A percentile compares a stretch with the other conserved stretches of the same genome.
Evolutionary conservation across 2,329 filamentous ascomycete genomes (phyloP).

Genomic region (Sclerotinia nivalis): DNA sequence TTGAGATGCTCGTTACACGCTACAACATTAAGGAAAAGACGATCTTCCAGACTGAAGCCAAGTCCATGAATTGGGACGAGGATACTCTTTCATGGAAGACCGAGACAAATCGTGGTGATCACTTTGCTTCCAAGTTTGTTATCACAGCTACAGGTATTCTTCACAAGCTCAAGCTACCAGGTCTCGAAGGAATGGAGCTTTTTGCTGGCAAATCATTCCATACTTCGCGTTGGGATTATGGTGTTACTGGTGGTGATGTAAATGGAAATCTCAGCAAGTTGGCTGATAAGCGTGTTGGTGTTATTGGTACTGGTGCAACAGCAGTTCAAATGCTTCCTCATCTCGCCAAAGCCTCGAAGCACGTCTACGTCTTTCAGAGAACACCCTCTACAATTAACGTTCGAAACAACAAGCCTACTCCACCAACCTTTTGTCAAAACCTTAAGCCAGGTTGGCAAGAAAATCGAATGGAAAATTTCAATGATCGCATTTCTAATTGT

Average conservation of each 20-base stretch:
- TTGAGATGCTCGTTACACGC: slow-evolving; percentile 54
- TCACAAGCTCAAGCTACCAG: slow-evolving; percentile 56
- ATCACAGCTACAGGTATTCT: slow-evolving; percentile 60
- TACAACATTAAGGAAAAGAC: slow-evolving; percentile 57
- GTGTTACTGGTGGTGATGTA: slow-evolving; percentile 42
- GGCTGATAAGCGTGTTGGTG: slow-evolving; percentile 54
- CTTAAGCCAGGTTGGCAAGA: slow-evolving; percentile 27
- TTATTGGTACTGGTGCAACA: slow-evolving; percentile 61
- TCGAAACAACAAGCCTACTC: slow-evolving; percentile 51
- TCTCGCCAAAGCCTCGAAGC: slow-evolving; percentile 51
- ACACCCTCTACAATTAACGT: slow-evolving; percentile 62
- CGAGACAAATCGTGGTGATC: slow-evolving; percentile 52
- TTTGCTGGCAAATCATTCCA: slow-evolving; percentile 53
- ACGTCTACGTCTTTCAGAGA: slow-evolving; percentile 57
- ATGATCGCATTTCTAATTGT: slow-evolving; percentile 48
- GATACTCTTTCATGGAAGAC: slow-evolving; percentile 52
- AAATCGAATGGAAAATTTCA: slow-evolving; percentile 24
- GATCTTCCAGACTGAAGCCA: slow-evolving; percentile 56
- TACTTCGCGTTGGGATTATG: slow-evolving; percentile 61
- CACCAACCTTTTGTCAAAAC: slow-evolving; percentile 32
- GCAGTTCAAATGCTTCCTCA: slow-evolving; percentile 61
- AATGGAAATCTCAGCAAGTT: slow-evolving; percentile 41
- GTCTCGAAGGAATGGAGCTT: slow-evolving; percentile 47
- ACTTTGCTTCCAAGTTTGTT: slow-evolving; percentile 57
- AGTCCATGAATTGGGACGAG: slow-evolving; percentile 57